Base-by-base conservation (phyloP, 768 basidiomycete species). In the Naganishia friedmannii region DNA sequence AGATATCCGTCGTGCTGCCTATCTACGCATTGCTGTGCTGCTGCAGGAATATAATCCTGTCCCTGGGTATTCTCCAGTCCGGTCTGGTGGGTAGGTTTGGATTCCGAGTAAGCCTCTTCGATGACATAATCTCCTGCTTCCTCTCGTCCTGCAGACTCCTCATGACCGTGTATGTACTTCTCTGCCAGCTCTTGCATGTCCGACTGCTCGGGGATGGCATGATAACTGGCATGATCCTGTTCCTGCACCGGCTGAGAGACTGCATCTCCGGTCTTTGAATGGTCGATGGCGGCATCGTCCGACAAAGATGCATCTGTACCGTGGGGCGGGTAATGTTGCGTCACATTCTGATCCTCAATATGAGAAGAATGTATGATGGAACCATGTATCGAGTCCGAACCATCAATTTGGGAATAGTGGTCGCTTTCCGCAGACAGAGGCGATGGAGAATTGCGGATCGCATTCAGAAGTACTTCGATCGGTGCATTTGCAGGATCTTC, bases 381-480 rank as follows among this genome's bases (percentile, higher is more conserved):
- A 26, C 26, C 21, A 26, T 63, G 37, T 26, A 46, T 4, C 2
- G 60, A 63, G 4, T 63, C 60, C 23, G 60, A 42, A 10, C 32
- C 28, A 37, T 58, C 57, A 13, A 63, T 9, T 17, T 45, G 60
- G 3, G 60, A 63, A 34, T 63, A 63, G 57, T 39, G 57, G 2
- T 45, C 60, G 42, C 60, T 63, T 17, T 63, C 60, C 7, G 60
- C 60, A 17, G 60, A 63, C 5, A 63, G 42, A 7, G 60, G 60
- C 19, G 60, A 42, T 15, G 60, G 60, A 42, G 60, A 63, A 42
- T 63, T 63, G 42, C 60, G 60, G 23, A 63, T 63, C 23, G 60
- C 60, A 46, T 63, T 63, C 7, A 63, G 42, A 4, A 63, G 32
- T 23, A 63, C 26, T 29, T 63, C 60, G 21, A 63, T 63, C 23